Percentiles rank a stretch among this genome's conserved stretches.
Evolutionary conservation across 2,329 filamentous ascomycete species (phyloP).

Genomic region (Microsporum ferrugineum): DNA sequence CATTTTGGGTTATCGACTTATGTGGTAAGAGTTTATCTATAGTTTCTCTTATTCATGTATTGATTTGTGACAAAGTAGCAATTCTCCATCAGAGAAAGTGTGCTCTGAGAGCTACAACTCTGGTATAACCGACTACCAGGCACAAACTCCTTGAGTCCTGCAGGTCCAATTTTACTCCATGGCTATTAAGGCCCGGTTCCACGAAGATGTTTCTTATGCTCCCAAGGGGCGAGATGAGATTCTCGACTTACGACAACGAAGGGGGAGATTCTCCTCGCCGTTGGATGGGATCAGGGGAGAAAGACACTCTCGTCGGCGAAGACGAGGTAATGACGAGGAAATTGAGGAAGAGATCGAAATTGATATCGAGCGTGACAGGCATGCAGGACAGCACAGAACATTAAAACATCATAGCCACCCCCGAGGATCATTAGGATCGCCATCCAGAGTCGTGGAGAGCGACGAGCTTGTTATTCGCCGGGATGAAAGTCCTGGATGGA

Average conservation of each 20-base stretch:
- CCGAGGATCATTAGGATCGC: slow-evolving; percentile 1
- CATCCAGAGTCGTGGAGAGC: slow-evolving; percentile 6
- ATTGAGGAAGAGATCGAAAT: slow-evolving; percentile 11
- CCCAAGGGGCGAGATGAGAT: slow-evolving; percentile 1
- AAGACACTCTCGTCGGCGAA: not conserved
- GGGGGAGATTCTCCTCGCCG: not conserved
- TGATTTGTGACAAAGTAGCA: no score
- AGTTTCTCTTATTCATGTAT: no score
- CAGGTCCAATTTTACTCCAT: slow-evolving; percentile 13
- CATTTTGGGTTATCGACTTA: not conserved
- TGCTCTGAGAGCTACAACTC: not conserved
- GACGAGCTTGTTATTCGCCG: slow-evolving; percentile 21
- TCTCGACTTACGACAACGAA: not conserved
- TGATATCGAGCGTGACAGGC: slow-evolving; percentile 13
- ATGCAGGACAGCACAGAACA: not conserved
- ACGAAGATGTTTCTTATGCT: slow-evolving; percentile 15
- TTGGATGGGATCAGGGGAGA: not conserved
- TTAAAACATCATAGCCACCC: slow-evolving; percentile 9
- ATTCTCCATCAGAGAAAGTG: no score
- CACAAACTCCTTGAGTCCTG: not conserved
- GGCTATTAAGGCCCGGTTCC: slow-evolving; percentile 21
- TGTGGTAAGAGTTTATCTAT: not conserved
- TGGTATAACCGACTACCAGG: not conserved
- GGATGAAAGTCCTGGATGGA: slow-evolving; percentile 14
- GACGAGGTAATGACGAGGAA: slow-evolving; percentile 7